Base-by-base conservation (phyloP, 768 basidiomycete species). In the Phanerodontia chrysosporium region DNA sequence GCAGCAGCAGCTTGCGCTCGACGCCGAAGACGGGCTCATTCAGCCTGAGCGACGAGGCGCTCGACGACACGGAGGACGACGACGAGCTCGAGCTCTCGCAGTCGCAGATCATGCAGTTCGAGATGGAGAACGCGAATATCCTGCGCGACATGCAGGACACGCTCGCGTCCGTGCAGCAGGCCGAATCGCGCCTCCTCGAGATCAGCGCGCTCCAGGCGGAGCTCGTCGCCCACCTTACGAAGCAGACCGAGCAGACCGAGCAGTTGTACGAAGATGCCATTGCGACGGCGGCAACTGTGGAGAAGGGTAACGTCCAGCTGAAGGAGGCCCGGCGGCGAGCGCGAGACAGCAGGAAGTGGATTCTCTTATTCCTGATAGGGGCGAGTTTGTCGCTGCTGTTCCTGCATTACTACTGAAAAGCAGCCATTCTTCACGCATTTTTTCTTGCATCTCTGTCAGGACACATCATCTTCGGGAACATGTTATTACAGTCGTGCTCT, bases 191-290 rank as follows among this genome's bases (percentile, higher is more conserved):
- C 32, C 74, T 99, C 57, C 80, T 95, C 76, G 96, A 98, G 68
- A 98, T 99, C 67, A 91, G 91, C 65, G 82, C 90, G 44, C 75
- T 99, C 58, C 97, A 99, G 77, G 87, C 90, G 76, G 92, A 98
- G 72, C 79, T 99, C 64, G 85, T 97, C 51, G 78, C 83, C 14
- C 94, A 98, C 69, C 80, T 99, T 42, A 88, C 89, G 35, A 82
- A 79, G 66, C 97, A 99, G 78, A 90, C 90, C 2, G 95, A 95
- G 75, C 73, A 95, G 64, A 94, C 95, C 10, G 95, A 98, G 67
- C 86, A 92, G 71, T 75, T 99, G 60, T 97, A 93, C 69, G 94
- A 97, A 65, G 96, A 99, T 68, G 95, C 94, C 9, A 87, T 97
- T 55, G 84, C 89, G 1, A 91, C 90, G 28, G 89, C 92, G 12